Evolutionary conservation across 1,139 yeast genomes (phyloP).

Genomic region (Taphrina communis): DNA sequence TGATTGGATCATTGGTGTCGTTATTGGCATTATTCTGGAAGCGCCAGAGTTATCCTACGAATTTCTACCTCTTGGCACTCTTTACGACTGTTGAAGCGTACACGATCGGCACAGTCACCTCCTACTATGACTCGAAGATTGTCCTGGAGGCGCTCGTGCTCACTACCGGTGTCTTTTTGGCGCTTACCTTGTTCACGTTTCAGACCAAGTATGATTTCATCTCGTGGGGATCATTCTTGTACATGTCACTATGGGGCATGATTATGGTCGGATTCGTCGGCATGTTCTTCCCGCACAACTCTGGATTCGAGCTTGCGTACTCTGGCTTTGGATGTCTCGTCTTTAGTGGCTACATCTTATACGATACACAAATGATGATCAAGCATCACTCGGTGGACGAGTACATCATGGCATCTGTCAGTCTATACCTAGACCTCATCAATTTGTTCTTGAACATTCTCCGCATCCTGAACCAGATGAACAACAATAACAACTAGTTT

Average conservation of each 20-base stretch:
- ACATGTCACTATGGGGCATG: conserved; percentile 68
- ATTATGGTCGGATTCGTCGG: conserved; percentile 75
- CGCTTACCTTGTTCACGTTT: conserved; percentile 76
- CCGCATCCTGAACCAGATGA: conserved; percentile 63
- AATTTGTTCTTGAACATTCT: conserved; percentile 79
- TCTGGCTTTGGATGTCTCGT: conserved; percentile 75
- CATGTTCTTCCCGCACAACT: conserved; percentile 68
- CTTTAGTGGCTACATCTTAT: conserved; percentile 72
- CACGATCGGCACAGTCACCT: conserved; percentile 69
- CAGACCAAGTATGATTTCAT: conserved; percentile 83
- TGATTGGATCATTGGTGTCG: conserved; percentile 55
- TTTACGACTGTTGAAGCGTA: conserved; percentile 81
- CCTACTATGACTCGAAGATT: conserved; percentile 67
- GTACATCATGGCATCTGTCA: conserved; percentile 78
- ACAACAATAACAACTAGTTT: conserved; percentile 43
- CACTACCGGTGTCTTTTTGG: conserved; percentile 72
- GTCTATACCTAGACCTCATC: conserved; percentile 77
- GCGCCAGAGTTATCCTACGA: conserved; percentile 69
- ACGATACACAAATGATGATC: conserved; percentile 83
- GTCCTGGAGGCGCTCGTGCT: conserved; percentile 74
- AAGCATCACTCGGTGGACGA: conserved; percentile 84
- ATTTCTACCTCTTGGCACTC: conserved; percentile 62
- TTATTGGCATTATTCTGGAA: conserved; percentile 59
- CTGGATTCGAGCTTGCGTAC: conserved; percentile 65
- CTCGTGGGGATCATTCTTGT: conserved; percentile 70